phyloP scores from a whole-genome alignment of 148 eudicot species.

The Nepenthes gracilis region DNA sequence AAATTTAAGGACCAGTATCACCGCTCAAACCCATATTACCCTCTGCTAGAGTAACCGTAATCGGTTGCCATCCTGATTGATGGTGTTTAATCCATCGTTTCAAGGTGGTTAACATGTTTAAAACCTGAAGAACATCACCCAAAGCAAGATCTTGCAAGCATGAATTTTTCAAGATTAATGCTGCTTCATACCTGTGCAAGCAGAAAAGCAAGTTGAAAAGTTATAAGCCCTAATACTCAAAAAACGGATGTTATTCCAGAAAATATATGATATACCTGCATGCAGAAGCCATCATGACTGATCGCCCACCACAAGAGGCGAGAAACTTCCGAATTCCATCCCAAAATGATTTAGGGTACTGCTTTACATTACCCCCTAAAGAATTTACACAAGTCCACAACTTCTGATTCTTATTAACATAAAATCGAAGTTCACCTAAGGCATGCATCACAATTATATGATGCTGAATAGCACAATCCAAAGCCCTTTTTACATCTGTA shows the following conservation, averaged over 20 bases:
- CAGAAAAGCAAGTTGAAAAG: neutral
- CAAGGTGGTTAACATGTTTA: conserved; percentile 43
- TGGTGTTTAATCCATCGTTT: conserved; percentile 61
- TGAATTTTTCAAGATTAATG: conserved; percentile 44
- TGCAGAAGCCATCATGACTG: conserved; percentile 42
- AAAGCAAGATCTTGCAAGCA: conserved; percentile 53
- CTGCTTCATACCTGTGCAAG: conserved; percentile 75
- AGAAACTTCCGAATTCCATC: conserved; percentile 56
- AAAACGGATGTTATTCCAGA: too few species aligned
- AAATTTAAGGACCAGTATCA: too few species aligned
- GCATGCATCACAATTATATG: conserved; percentile 47
- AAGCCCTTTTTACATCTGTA: conserved; percentile 64
- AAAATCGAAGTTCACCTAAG: conserved; percentile 43
- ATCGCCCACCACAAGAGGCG: conserved; percentile 48
- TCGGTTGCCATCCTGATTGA: conserved; percentile 69
- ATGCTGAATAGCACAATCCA: conserved; percentile 60
- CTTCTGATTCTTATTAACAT: conserved; percentile 59
- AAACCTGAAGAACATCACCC: conserved; percentile 62
- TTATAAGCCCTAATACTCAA: too few species aligned
- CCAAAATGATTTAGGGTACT: conserved; percentile 54
- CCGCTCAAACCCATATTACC: too few species aligned
- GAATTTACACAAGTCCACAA: conserved; percentile 72
- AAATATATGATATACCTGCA: conserved; percentile 36
- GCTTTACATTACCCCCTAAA: conserved; percentile 40
- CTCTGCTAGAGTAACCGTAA: too few species aligned